A percentile compares a stretch with the other conserved stretches of the same genome.
Evolutionary conservation across 768 basidiomycete genomes (phyloP).

Genomic region (Flagelloscypha sp.): DNA sequence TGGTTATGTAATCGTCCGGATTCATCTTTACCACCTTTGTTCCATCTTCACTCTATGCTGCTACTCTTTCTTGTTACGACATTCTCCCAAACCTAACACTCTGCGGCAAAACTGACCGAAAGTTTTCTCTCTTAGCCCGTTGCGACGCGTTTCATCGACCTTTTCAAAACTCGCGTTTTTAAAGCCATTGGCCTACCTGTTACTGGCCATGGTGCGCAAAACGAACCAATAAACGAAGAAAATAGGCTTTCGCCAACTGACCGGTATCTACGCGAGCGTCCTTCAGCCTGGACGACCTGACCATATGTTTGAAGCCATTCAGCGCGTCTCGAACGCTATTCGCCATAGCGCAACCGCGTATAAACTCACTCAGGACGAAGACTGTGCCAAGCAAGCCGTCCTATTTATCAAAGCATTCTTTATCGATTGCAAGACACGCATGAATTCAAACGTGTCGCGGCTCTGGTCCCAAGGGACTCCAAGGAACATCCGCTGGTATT

Average conservation of each 20-base stretch:
- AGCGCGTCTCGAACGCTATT: conserved; percentile 32
- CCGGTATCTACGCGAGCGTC: not conserved
- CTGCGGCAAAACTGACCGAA: no score
- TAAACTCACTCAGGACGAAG: conserved; percentile 21
- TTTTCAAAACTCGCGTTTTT: no score
- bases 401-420: conserved; percentile 33
- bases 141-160: no score
- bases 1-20: no score
- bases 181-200: conserved; percentile 51
- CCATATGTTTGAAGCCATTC: conserved; percentile 37
- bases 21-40: no score
- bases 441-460: conserved; percentile 51
- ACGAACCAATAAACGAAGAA: conserved; percentile 37
- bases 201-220: conserved; percentile 33
- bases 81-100: no score
- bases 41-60: no score
- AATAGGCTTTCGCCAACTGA: not conserved
- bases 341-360: conserved; percentile 39
- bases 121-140: no score
- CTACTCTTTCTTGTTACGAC: no score
- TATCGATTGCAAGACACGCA: conserved; percentile 30
- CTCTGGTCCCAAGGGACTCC: conserved; percentile 30
- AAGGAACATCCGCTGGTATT: conserved; percentile 45
- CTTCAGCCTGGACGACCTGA: conserved; percentile 33
- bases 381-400: conserved; percentile 28